Percentiles rank a stretch among this genome's conserved stretches.
phyloP scores from a whole-genome alignment of 441 rosid species.

The Macaranga tanarius region DNA sequence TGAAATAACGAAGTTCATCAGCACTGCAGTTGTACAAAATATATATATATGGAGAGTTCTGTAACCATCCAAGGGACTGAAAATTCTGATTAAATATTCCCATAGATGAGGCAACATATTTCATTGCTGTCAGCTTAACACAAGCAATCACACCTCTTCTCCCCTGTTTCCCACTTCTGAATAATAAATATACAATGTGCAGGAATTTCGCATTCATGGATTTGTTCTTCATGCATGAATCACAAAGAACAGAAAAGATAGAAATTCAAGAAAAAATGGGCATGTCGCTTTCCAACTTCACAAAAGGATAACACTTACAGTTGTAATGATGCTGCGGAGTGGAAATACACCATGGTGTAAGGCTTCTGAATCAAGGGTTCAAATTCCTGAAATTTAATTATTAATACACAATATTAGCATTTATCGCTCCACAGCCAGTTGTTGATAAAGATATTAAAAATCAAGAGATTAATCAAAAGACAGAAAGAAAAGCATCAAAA shows the following conservation, averaged over 20 bases:
- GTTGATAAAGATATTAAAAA: neutral
- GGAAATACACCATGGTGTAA: constrained; percentile 87
- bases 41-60: neutral
- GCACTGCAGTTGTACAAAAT: neutral
- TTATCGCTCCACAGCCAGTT: constrained; percentile 15
- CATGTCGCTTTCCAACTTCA: constrained; percentile 18
- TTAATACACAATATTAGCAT: constrained; percentile 18
- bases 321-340: constrained; percentile 95
- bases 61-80: neutral
- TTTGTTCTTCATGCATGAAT: neutral
- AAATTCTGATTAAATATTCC: neutral
- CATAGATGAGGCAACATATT: neutral
- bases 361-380: constrained; percentile 96
- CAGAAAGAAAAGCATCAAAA: neutral
- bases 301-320: constrained; percentile 56
- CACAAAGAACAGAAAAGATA: constrained; percentile 5
- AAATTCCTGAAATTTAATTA: constrained; percentile 69
- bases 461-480: constrained; percentile 1
- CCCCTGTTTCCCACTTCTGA: neutral
- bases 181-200: neutral
- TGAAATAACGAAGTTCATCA: neutral
- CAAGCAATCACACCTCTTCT: neutral
- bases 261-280: neutral
- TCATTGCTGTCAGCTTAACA: constrained; percentile 6
- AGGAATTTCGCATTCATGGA: neutral